Percentiles rank a stretch among this genome's conserved stretches.
phyloP scores from a whole-genome alignment of 1,139 yeast genomes.

The Scheffersomyces quercinus region DNA sequence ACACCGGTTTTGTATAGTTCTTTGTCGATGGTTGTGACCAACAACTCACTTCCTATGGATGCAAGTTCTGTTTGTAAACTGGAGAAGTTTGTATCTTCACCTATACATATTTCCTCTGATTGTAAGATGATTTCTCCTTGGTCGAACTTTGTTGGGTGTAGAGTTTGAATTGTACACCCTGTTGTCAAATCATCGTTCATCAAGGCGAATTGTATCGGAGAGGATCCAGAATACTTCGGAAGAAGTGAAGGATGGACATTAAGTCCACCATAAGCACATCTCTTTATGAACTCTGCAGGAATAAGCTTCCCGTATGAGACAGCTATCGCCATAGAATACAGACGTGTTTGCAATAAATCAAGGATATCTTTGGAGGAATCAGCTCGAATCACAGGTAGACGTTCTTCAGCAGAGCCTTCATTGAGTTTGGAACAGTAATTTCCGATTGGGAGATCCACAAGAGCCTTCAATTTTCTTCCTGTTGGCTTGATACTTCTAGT shows the following conservation, averaged over 20 bases:
- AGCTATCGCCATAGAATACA: slow-evolving; percentile 72
- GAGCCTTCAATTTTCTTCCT: slow-evolving; percentile 60
- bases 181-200: slow-evolving; percentile 62
- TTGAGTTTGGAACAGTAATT: slow-evolving; percentile 5
- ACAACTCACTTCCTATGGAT: slow-evolving; percentile 55
- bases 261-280: slow-evolving; percentile 63
- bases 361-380: slow-evolving; percentile 58
- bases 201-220: slow-evolving; percentile 84
- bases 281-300: slow-evolving; percentile 56
- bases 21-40: slow-evolving; percentile 45
- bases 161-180: slow-evolving; percentile 87
- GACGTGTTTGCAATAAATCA: slow-evolving; percentile 16
- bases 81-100: slow-evolving; percentile 39
- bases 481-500: slow-evolving; percentile 67
- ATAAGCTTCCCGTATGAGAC: slow-evolving; percentile 87
- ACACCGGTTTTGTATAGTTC: slow-evolving; percentile 28
- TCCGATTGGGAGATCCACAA: slow-evolving; percentile 60
- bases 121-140: slow-evolving; percentile 72
- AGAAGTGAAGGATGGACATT: slow-evolving; percentile 92
- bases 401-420: slow-evolving; percentile 1
- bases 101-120: slow-evolving; percentile 42
- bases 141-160: slow-evolving; percentile 87
- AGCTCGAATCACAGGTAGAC: slow-evolving; percentile 54
- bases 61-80: slow-evolving; percentile 54
- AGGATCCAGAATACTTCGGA: slow-evolving; percentile 83